phyloP scores from a whole-genome alignment of 2,329 filamentous ascomycete species.

The Massarina eburnea region DNA sequence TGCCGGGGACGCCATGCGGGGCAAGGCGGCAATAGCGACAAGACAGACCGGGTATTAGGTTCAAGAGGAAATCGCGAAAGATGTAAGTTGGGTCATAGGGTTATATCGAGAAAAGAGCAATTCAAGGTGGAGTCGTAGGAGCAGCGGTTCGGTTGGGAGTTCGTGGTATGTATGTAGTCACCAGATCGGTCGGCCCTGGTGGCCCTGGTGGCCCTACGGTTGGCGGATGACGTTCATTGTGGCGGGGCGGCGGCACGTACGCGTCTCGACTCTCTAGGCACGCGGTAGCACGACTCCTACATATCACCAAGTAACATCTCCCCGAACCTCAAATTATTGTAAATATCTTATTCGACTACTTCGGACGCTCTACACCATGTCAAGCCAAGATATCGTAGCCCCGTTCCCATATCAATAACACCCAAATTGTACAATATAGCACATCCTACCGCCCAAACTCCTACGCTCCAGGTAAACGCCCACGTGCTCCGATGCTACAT shows the following conservation, averaged over 20 bases:
- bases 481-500: constrained; percentile 20
- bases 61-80: neutral
- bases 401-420: constrained; percentile 6
- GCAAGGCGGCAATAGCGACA: neutral
- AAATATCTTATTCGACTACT: neutral
- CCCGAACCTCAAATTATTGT: neutral
- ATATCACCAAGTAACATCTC: neutral
- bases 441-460: constrained; percentile 1
- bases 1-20: constrained; percentile 32
- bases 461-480: constrained; percentile 11
- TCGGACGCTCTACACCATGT: neutral
- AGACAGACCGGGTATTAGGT: neutral
- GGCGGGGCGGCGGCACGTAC: constrained; percentile 2
- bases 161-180: neutral
- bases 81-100: neutral
- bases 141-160: neutral
- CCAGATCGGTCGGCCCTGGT: neutral
- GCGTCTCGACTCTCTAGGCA: neutral
- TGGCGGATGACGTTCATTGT: constrained; percentile 16
- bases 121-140: neutral
- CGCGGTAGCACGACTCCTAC: constrained; percentile 6
- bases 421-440: constrained; percentile 5
- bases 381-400: neutral
- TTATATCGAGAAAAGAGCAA: neutral
- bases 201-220: constrained; percentile 3